A percentile compares a stretch with the other conserved stretches of the same genome.
phyloP scores from a whole-genome alignment of 257 asterid species.

The Nicotiana sylvestris region DNA sequence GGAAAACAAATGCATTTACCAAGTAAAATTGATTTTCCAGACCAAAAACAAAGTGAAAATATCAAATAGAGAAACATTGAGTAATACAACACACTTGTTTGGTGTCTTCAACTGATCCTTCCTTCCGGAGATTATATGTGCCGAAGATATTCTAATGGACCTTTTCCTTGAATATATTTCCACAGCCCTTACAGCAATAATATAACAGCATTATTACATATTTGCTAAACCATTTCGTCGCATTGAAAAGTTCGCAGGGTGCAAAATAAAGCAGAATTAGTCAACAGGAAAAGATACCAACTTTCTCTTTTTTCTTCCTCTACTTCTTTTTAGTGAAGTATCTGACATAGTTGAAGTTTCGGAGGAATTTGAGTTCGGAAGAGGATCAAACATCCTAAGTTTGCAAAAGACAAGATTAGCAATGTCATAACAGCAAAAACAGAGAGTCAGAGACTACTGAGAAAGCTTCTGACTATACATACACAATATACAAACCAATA shows the following conservation, averaged over 20 bases:
- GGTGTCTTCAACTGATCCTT: conserved; percentile 1
- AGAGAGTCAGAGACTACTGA: not conserved
- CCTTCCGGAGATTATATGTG: conserved; percentile 28
- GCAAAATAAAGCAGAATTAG: conserved; percentile 8
- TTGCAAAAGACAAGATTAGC: conserved; percentile 12
- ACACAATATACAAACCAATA: not conserved
- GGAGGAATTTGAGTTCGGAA: conserved; percentile 33
- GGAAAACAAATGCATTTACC: not conserved
- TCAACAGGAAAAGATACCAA: conserved; percentile 35
- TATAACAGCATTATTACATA: conserved; percentile 1
- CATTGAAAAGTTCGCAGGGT: not conserved
- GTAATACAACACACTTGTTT: not conserved
- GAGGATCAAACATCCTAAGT: conserved; percentile 55
- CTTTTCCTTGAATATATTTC: conserved; percentile 38
- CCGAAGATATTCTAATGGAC: conserved; percentile 20
- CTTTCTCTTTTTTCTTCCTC: conserved; percentile 79
- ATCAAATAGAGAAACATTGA: not conserved
- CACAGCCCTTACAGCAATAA: conserved; percentile 46
- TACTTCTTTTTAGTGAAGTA: conserved; percentile 42
- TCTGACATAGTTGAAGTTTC: conserved; percentile 37
- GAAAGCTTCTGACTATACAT: not conserved
- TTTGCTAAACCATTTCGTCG: not conserved
- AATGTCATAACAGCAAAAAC: not conserved
- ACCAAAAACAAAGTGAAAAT: not conserved
- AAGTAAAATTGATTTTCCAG: not conserved